Conservation (phyloP, 2,329 filamentous ascomycete species). For the Emmonsiellopsis sp. region DNA sequence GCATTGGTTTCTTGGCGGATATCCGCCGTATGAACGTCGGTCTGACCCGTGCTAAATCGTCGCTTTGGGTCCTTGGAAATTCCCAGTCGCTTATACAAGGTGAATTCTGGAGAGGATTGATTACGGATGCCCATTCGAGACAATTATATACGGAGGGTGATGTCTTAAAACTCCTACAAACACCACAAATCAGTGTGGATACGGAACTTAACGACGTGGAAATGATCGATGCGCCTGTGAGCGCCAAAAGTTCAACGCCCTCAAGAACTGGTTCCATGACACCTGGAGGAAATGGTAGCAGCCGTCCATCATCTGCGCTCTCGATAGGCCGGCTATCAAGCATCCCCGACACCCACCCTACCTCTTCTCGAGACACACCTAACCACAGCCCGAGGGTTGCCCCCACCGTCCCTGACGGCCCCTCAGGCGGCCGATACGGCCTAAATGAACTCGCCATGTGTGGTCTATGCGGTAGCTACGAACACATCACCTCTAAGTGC, state of each 20-base stretch:
- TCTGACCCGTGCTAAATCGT: conserved; percentile 91
- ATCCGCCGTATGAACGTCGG: conserved; percentile 99
- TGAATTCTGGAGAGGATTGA: conserved; percentile 80
- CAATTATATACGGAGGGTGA: conserved; percentile 68
- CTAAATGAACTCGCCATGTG: conserved; percentile 36
- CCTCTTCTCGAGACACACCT: conserved; percentile 4
- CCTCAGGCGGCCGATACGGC: conserved; percentile 35
- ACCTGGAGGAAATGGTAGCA: conserved; percentile 17
- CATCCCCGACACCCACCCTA: background rate
- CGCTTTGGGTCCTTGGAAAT: conserved; percentile 92
- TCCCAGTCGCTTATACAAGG: conserved; percentile 78
- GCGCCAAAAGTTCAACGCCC: conserved; percentile 11
- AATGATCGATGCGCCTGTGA: conserved; percentile 29
- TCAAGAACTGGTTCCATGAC: conserved; percentile 13
- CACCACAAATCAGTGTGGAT: conserved; percentile 39
- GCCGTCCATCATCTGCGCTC: conserved; percentile 25
- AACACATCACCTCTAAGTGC: conserved; percentile 37
- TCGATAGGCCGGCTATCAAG: conserved; percentile 8
- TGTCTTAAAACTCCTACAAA: conserved; percentile 45
- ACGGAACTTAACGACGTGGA: conserved; percentile 35
- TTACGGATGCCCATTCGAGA: conserved; percentile 68
- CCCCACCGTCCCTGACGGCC: conserved; percentile 22
- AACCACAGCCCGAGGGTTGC: conserved; percentile 16
- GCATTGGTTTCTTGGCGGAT: conserved; percentile 96
- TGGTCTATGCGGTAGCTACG: conserved; percentile 37